These are phyloP conservation scores for Penicillium canescens DNA, from an alignment of 495 filamentous ascomycete species.

Conservation along the genomic window DNA sequence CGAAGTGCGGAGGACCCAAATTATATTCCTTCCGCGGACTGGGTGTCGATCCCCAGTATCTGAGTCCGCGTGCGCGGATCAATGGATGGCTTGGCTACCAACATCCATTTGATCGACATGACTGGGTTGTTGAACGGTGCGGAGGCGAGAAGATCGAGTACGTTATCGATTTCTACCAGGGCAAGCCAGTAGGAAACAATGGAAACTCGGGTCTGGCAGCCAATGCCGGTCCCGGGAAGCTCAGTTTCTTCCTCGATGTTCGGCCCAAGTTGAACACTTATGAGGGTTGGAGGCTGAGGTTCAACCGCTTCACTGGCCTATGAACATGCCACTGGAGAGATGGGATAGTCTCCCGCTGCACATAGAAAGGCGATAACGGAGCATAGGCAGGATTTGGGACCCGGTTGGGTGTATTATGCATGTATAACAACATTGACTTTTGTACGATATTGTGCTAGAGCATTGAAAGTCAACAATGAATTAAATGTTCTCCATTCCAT, in stretches of 20 bases:
- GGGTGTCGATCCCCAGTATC: constrained; percentile 56
- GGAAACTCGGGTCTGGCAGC: constrained; percentile 32
- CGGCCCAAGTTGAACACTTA: constrained; percentile 89
- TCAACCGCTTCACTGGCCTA: constrained; percentile 61
- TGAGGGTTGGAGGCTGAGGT: constrained; percentile 88
- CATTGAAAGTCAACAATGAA: constrained; percentile 15
- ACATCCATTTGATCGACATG: constrained; percentile 90
- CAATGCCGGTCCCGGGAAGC: constrained; percentile 56
- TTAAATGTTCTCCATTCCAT: constrained; percentile 25
- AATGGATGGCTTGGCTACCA: constrained; percentile 85
- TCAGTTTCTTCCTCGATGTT: constrained; percentile 94
- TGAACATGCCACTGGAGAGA: constrained; percentile 12
- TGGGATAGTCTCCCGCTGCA: constrained; percentile 11
- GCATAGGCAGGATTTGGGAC: constrained; percentile 24
- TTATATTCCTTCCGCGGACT: constrained; percentile 80
- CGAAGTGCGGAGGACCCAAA: constrained; percentile 74
- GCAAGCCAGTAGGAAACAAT: constrained; percentile 47
- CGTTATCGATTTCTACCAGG: constrained; percentile 96
- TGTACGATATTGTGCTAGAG: constrained; percentile 40
- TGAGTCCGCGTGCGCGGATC: constrained; percentile 81
- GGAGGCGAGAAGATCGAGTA: constrained; percentile 83
- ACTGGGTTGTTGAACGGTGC: constrained; percentile 95
- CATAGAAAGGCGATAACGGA: constrained; percentile 32
- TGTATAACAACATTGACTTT: constrained; percentile 37
- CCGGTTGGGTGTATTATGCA: constrained; percentile 35